Conservation (phyloP, 225 moss, liverwort and hornwort species). For the Pseudisothecium myosuroides region DNA sequence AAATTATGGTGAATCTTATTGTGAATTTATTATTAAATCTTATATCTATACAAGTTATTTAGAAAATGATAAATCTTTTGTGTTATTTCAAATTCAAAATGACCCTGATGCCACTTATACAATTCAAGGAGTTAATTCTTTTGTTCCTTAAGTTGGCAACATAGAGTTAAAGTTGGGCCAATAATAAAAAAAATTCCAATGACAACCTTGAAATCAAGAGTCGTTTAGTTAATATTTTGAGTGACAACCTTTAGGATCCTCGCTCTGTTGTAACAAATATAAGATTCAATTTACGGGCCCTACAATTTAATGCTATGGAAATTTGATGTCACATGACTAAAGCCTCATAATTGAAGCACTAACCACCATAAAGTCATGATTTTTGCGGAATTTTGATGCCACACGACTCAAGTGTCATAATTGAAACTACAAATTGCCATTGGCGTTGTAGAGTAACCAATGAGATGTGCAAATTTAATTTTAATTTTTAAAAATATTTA, state of each 20-base stretch:
- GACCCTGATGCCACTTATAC: background rate
- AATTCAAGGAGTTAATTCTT: background rate
- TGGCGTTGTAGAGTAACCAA: background rate
- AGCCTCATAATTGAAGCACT: background rate
- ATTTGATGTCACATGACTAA: background rate
- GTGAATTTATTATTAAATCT: background rate
- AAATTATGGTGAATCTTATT: background rate
- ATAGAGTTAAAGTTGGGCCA: background rate
- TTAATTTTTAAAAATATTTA: background rate
- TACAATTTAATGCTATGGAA: background rate
- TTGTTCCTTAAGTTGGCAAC: background rate
- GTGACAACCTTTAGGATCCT: background rate
- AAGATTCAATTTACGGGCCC: background rate
- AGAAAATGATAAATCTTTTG: background rate
- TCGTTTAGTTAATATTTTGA: background rate
- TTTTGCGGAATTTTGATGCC: too few species aligned
- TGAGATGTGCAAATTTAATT: too few species aligned
- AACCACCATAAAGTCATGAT: too few species aligned
- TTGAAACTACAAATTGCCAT: background rate
- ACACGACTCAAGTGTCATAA: too few species aligned
- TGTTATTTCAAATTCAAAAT: background rate
- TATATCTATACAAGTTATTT: background rate
- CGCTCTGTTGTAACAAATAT: background rate
- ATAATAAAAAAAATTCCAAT: background rate
- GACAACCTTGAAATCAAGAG: background rate